A percentile compares a stretch with the other conserved stretches of the same genome.
phyloP scores from a whole-genome alignment of 768 basidiomycete genomes.

The Mycena sanguinolenta region DNA sequence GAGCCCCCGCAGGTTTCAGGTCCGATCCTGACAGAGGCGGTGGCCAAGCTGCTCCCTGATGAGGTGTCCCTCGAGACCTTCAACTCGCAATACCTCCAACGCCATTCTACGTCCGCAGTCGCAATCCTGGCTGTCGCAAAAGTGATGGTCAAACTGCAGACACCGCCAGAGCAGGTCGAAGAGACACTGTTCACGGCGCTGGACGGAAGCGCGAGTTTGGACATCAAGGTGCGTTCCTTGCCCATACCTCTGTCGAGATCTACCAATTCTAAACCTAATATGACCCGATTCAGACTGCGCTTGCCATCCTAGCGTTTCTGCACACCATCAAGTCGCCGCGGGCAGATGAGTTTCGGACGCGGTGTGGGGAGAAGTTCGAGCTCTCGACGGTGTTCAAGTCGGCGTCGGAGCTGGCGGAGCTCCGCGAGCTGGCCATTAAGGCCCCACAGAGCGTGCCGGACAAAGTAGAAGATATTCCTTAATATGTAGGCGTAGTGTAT shows the following conservation, averaged over 20 bases:
- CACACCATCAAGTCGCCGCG: slow-evolving; percentile 63
- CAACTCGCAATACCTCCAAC: slow-evolving; percentile 84
- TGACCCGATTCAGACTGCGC: slow-evolving; percentile 59
- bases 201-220: slow-evolving; percentile 55
- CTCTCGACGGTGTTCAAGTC: slow-evolving; percentile 79
- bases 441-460: slow-evolving; percentile 10
- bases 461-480: slow-evolving; percentile 27
- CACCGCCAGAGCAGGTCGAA: slow-evolving; percentile 73
- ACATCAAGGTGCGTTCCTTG: slow-evolving; percentile 59
- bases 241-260: background rate
- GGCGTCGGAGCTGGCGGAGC: slow-evolving; percentile 59
- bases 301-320: slow-evolving; percentile 64
- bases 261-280: slow-evolving; percentile 5
- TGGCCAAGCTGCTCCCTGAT: slow-evolving; percentile 67
- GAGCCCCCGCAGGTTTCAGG: slow-evolving; percentile 63
- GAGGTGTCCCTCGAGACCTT: slow-evolving; percentile 72
- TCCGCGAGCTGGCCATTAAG: slow-evolving; percentile 40
- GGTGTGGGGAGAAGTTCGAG: slow-evolving; percentile 66
- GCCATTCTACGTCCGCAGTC: slow-evolving; percentile 60
- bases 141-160: slow-evolving; percentile 61
- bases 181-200: slow-evolving; percentile 65
- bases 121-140: slow-evolving; percentile 77
- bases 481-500: background rate
- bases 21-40: slow-evolving; percentile 60
- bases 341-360: slow-evolving; percentile 70